These are phyloP conservation scores for Trichoderma lentiforme DNA, from an alignment of 2,329 filamentous ascomycete genomes.

Conservation along the genomic window DNA sequence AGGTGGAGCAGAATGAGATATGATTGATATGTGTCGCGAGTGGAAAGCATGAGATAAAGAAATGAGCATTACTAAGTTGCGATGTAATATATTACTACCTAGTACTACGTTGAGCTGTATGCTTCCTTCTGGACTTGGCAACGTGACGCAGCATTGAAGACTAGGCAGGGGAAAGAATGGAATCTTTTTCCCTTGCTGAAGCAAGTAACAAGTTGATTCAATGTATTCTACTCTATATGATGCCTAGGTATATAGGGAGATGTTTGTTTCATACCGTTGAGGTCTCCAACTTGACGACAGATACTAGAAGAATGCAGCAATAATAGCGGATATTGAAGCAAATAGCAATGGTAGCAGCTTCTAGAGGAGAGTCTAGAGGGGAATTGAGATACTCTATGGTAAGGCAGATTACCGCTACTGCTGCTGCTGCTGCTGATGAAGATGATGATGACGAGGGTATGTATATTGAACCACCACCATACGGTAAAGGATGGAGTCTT, in stretches of 20 bases:
- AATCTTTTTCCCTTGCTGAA: neutral
- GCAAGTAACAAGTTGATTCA: neutral
- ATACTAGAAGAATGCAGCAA: neutral
- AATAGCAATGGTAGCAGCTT: too few species aligned
- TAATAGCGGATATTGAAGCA: neutral
- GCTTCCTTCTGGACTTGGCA: neutral
- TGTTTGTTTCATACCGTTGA: neutral
- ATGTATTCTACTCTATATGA: neutral
- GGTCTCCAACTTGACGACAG: neutral
- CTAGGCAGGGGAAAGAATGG: neutral
- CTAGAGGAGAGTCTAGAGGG: too few species aligned
- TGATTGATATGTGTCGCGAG: conserved; percentile 9
- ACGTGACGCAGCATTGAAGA: neutral
- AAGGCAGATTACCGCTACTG: too few species aligned
- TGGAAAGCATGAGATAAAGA: neutral
- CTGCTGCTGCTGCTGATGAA: neutral
- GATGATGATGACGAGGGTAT: too few species aligned
- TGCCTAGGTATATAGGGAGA: neutral
- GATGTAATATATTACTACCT: neutral
- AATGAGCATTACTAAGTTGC: neutral
- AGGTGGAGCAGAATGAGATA: conserved; percentile 17
- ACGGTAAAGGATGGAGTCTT: neutral
- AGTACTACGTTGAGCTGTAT: neutral
- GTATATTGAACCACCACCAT: too few species aligned
- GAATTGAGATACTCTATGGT: too few species aligned